Evolutionary conservation across 257 asterid genomes (phyloP), one percentile per base, ranked within the genome.

Genomic region (Solanum peruvianum): DNA sequence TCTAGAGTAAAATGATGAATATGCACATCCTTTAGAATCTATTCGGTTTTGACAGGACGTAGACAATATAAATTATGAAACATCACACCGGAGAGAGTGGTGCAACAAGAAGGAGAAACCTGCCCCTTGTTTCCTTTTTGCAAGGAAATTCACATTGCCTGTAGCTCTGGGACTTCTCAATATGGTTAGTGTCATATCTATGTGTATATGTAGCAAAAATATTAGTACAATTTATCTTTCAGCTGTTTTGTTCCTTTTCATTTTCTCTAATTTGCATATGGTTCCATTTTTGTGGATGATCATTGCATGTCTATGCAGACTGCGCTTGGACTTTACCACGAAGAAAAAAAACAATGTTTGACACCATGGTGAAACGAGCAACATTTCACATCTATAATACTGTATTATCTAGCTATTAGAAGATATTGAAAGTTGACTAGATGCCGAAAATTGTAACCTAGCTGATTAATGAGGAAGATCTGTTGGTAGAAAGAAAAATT

Each of bases 81-180:
- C 99, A 0, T 98, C 95, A 90, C 93, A 94, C 86, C 92, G 99
- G 90, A 94, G 96, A 90, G 99, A 97, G 89, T 95, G 99, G 99
- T 95, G 98, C 94, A 92, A 96, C 60, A 95, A 97, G 93, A 97
- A 93, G 89, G 98, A 93, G 45, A 97, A 93, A 85, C 99, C 99
- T 87, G 96, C 99, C 47, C 88, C 91, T 44, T 97, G 99, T 91
- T 97, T 97, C 93, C 98, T 95, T 60, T 95, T 97, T 11, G 98
- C 99, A 9, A 93, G 99, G 89, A 97, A 97, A 88, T 97, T 97
- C 87, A 93, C 98, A 2, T 92, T 98, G 80, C 97, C 98, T 80
- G 97, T 99, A 56, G 98, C 96, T 87, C 85, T 95, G 45, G 92
- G 96, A 69, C 99, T 95, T 80, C 94, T 97, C 87, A 95, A 94